phyloP scores from a whole-genome alignment of 495 filamentous ascomycete species.

The Tuber aestivum region DNA sequence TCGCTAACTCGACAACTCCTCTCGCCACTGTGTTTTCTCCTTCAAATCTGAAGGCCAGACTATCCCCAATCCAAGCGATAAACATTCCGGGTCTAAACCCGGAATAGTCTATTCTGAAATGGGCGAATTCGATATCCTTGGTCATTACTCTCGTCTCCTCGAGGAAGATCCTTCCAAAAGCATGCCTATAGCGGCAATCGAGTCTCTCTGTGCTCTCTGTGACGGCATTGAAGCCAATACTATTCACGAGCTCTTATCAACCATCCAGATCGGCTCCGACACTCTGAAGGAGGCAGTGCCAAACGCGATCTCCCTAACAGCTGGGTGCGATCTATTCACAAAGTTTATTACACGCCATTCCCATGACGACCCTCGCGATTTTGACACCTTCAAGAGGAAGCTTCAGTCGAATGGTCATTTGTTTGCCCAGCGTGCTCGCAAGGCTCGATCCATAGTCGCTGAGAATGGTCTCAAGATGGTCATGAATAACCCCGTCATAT shows the following conservation, averaged over 20 bases:
- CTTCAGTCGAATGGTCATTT: constrained; percentile 74
- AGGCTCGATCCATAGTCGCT: constrained; percentile 74
- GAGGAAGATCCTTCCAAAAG: constrained; percentile 69
- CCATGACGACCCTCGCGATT: constrained; percentile 56
- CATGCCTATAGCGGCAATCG: constrained; percentile 93
- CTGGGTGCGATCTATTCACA: constrained; percentile 93
- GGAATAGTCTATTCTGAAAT: constrained; percentile 39
- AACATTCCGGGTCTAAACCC: constrained; percentile 23
- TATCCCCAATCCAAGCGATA: constrained; percentile 11
- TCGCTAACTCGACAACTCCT: neutral
- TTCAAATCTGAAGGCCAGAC: neutral
- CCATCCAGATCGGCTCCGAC: constrained; percentile 66
- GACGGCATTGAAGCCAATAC: constrained; percentile 69
- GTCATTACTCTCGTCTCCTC: constrained; percentile 36
- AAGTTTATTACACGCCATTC: constrained; percentile 69
- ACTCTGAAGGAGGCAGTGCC: constrained; percentile 67
- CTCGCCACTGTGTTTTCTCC: neutral
- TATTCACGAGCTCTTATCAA: constrained; percentile 84
- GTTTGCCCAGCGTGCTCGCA: constrained; percentile 83
- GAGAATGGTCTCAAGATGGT: constrained; percentile 69
- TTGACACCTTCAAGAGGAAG: constrained; percentile 74
- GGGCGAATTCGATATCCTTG: constrained; percentile 40
- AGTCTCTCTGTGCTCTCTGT: constrained; percentile 79
- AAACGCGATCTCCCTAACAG: constrained; percentile 85
- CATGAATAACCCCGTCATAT: constrained; percentile 64